Conservation (phyloP, 2,329 filamentous ascomycete species). For the Scedosporium dehoogii region DNA sequence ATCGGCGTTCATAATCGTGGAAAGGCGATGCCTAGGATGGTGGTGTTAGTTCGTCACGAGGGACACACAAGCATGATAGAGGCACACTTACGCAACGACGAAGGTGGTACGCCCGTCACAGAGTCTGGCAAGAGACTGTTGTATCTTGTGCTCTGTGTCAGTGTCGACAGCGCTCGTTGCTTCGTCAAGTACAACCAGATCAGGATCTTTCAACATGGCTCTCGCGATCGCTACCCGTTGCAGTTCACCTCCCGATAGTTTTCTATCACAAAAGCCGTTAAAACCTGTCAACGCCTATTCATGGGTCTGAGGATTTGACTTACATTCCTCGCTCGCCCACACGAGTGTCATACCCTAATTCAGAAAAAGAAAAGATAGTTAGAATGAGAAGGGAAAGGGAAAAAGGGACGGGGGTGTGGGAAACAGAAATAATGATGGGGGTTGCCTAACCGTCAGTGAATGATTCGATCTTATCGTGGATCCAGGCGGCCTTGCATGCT, state of each 20-base stretch:
- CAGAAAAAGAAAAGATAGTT: background rate
- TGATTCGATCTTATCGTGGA: constrained; percentile 46
- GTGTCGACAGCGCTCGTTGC: constrained; percentile 70
- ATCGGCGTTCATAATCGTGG: constrained; percentile 62
- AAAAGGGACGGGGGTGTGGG: background rate
- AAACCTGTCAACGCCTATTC: background rate
- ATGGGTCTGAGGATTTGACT: constrained; percentile 11
- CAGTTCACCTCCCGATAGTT: constrained; percentile 56
- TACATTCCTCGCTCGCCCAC: constrained; percentile 42
- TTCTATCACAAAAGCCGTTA: constrained; percentile 23
- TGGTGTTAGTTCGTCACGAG: constrained; percentile 6
- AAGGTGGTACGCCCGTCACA: constrained; percentile 56
- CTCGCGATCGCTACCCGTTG: constrained; percentile 60
- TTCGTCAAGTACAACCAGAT: constrained; percentile 69
- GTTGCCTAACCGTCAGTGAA: constrained; percentile 36
- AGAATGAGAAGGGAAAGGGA: constrained; percentile 8
- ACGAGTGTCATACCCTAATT: constrained; percentile 34
- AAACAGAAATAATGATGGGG: background rate
- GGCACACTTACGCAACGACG: constrained; percentile 47
- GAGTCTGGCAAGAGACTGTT: constrained; percentile 47
- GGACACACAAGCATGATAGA: background rate
- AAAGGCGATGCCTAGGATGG: constrained; percentile 48
- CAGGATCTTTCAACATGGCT: constrained; percentile 62
- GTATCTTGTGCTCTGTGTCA: constrained; percentile 57
- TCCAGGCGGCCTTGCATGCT: constrained; percentile 44